Percentiles rank a stretch among this genome's conserved stretches.
Conservation (phyloP, 768 basidiomycete genomes). For the Phlegmacium glaucopus region DNA sequence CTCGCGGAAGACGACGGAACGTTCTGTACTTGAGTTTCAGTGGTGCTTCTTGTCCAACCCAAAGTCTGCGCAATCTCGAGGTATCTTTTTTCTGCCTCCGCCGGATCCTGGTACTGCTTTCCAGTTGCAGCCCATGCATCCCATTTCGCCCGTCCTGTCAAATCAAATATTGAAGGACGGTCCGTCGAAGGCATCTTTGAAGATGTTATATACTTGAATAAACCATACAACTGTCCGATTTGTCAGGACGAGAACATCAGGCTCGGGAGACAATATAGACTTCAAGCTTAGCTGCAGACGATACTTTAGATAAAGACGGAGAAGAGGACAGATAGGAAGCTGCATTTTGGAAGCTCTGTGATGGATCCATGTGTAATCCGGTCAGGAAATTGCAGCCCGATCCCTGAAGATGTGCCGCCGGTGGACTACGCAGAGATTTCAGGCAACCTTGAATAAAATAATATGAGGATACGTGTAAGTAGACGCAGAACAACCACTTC, state of each 20-base stretch:
- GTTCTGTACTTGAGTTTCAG: conserved; percentile 6
- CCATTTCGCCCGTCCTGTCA: conserved; percentile 83
- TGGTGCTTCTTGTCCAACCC: conserved; percentile 56
- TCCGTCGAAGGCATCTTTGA: conserved; percentile 48
- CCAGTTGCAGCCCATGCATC: conserved; percentile 69
- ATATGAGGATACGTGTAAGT: no score
- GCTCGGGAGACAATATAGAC: conserved; percentile 38
- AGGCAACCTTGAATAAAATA: not conserved
- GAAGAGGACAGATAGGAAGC: conserved; percentile 61
- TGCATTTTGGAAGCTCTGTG: conserved; percentile 51
- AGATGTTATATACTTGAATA: conserved; percentile 75
- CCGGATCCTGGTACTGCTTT: conserved; percentile 40
- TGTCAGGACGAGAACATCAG: conserved; percentile 27
- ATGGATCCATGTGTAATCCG: conserved; percentile 15
- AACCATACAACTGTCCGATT: conserved; percentile 68
- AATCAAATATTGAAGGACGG: conserved; percentile 75
- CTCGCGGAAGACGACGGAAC: conserved; percentile 8
- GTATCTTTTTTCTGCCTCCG: conserved; percentile 62
- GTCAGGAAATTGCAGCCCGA: not conserved
- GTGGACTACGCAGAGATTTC: no score
- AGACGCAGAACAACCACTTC: no score
- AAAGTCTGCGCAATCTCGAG: conserved; percentile 62
- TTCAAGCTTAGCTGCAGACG: conserved; percentile 71
- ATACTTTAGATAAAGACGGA: conserved; percentile 49
- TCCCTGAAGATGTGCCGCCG: not conserved